A percentile compares a stretch with the other conserved stretches of the same genome.
These are phyloP conservation scores for Jimgerdemannia lactiflua DNA, from an alignment of 192 early-diverging fungal species.

Conservation along the genomic window DNA sequence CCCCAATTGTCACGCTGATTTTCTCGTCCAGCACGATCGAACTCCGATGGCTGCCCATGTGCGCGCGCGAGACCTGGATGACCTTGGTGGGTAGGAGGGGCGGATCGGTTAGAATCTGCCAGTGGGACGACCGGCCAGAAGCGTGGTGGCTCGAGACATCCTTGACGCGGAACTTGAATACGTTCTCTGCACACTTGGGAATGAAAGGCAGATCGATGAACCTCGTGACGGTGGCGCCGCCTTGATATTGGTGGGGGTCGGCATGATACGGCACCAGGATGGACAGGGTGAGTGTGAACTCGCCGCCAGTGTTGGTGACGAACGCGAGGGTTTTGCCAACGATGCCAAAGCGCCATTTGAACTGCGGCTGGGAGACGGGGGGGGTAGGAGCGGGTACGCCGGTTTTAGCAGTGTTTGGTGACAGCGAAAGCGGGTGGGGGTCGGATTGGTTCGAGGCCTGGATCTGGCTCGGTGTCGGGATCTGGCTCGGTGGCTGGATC, in stretches of 20 bases:
- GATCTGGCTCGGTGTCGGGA: no score
- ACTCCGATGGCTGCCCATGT: neutral
- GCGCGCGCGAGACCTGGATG: neutral
- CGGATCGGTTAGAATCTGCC: neutral
- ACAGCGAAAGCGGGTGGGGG: no score
- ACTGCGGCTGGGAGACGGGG: no score
- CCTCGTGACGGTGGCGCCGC: neutral
- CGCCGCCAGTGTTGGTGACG: neutral
- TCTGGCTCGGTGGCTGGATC: no score
- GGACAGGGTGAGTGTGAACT: neutral
- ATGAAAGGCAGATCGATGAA: neutral
- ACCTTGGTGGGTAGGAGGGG: neutral
- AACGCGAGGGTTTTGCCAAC: neutral
- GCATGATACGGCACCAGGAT: neutral
- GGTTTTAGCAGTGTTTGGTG: neutral
- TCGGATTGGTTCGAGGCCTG: no score
- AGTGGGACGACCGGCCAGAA: neutral
- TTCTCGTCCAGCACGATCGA: neutral
- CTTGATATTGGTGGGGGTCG: neutral
- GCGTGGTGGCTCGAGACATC: neutral
- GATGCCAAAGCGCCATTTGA: neutral
- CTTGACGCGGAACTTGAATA: neutral
- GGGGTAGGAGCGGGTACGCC: neutral
- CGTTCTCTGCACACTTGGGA: neutral
- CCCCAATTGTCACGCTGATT: neutral